These are phyloP conservation scores for Ramalina peruviana DNA, from an alignment of 495 filamentous ascomycete genomes.

Conservation along the genomic window DNA sequence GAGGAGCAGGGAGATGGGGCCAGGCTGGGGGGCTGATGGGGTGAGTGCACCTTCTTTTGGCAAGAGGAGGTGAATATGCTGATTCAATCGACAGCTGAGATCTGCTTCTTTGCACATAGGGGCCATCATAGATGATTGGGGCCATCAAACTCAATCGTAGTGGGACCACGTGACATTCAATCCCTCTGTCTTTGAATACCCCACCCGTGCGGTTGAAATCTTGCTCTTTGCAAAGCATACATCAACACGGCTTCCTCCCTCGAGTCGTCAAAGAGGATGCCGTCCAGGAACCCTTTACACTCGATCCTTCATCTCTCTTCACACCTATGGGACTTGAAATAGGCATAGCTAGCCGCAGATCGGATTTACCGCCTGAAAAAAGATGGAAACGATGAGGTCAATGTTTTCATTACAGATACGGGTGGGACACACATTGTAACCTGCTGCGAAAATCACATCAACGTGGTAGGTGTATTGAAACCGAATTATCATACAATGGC, in stretches of 20 bases:
- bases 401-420: slow-evolving; percentile 90
- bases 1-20: not conserved
- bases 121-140: too few relatives aligned
- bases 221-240: too few relatives aligned
- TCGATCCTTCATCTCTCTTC: slow-evolving; percentile 6
- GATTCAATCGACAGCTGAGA: too few relatives aligned
- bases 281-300: too few relatives aligned
- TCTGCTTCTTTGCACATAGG: too few relatives aligned
- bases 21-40: not conserved
- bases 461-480: not conserved
- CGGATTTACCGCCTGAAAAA: slow-evolving; percentile 56
- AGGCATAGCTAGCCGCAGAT: slow-evolving; percentile 11
- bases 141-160: not conserved
- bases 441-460: not conserved
- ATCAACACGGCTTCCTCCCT: not conserved
- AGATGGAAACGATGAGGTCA: slow-evolving; percentile 62
- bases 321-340: slow-evolving; percentile 8
- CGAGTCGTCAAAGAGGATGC: too few relatives aligned
- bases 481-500: not conserved
- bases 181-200: too few relatives aligned
- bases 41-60: too few relatives aligned
- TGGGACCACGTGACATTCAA: not conserved
- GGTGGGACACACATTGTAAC: slow-evolving; percentile 51
- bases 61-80: too few relatives aligned
- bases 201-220: too few relatives aligned